Conservation (phyloP, 169 alveolate genomes). For the Plasmodium coatneyi region DNA sequence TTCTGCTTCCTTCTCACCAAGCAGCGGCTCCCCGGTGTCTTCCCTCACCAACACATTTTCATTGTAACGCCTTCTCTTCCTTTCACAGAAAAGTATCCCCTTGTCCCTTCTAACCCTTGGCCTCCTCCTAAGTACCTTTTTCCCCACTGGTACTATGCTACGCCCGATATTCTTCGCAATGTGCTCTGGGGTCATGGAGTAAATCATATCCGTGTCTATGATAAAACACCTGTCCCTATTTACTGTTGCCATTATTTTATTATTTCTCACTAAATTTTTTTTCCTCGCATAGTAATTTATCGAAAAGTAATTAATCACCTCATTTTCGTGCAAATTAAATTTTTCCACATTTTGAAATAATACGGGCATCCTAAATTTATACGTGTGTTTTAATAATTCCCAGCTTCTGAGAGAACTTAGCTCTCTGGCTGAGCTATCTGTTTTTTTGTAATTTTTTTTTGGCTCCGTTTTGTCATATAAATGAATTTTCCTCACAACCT, state of each 20-base stretch:
- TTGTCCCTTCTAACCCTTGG: background rate
- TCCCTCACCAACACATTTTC: background rate
- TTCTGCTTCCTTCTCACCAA: background rate
- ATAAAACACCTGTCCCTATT: constrained; percentile 33
- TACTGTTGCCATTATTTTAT: constrained; percentile 6
- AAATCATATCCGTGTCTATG: constrained; percentile 53
- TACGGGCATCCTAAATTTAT: constrained; percentile 45
- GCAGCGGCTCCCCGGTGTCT: background rate
- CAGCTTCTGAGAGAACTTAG: constrained; percentile 26
- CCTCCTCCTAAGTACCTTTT: background rate
- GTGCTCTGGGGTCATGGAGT: constrained; percentile 67
- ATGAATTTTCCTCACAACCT: constrained; percentile 3
- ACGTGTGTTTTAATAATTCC: constrained; percentile 39
- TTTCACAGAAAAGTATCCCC: background rate
- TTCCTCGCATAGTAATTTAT: constrained; percentile 19
- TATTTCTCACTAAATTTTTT: constrained; percentile 8
- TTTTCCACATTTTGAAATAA: constrained; percentile 25
- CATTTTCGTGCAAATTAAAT: constrained; percentile 22
- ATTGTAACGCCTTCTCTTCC: background rate
- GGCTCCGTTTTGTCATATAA: constrained; percentile 53
- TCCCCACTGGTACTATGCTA: background rate
- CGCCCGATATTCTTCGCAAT: constrained; percentile 17
- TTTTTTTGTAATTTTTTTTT: constrained; percentile 1
- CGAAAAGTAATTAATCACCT: constrained; percentile 13
- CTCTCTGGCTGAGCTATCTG: constrained; percentile 33